Evolutionary conservation across 768 basidiomycete species (phyloP).

Genomic region (Paxillus ammoniavirescens): DNA sequence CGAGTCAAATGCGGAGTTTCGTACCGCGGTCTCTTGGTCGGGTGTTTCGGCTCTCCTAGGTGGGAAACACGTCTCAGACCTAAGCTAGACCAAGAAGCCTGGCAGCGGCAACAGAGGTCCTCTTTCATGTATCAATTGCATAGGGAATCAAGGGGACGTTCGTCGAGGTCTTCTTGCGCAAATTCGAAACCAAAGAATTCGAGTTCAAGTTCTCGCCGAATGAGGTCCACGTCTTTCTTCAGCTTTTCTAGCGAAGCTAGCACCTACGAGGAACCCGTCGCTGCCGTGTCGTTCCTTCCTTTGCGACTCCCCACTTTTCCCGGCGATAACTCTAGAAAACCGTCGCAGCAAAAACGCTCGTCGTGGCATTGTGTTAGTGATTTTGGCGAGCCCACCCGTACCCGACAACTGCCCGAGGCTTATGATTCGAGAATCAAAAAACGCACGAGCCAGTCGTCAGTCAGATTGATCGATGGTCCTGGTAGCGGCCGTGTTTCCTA

Average conservation of each 20-base stretch:
- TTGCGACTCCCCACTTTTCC: neutral
- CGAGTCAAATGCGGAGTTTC: conserved; percentile 6
- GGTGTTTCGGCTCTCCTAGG: conserved; percentile 31
- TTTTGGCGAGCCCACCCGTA: conserved; percentile 4
- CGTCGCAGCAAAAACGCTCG: conserved; percentile 1
- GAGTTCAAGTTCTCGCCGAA: conserved; percentile 6
- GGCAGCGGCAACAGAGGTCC: conserved; percentile 4
- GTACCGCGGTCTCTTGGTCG: conserved; percentile 20
- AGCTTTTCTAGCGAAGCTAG: conserved; percentile 4
- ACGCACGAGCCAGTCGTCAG: conserved; percentile 20
- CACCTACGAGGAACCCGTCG: neutral
- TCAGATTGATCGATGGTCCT: conserved; percentile 23
- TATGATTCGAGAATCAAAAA: neutral
- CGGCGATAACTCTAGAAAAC: neutral
- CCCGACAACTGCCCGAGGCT: neutral
- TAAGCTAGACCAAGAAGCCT: conserved; percentile 6
- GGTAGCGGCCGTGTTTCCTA: conserved; percentile 16
- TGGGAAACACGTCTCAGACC: conserved; percentile 28
- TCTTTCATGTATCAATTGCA: conserved; percentile 9
- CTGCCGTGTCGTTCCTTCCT: neutral
- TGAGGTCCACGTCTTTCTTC: conserved; percentile 9
- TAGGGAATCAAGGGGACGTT: conserved; percentile 5
- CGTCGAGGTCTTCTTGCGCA: conserved; percentile 1
- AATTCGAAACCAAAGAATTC: neutral
- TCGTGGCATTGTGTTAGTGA: neutral